Evolutionary conservation across 768 basidiomycete species (phyloP), one percentile per base, ranked within the genome.

Genomic region (Mycena chlorophos): DNA sequence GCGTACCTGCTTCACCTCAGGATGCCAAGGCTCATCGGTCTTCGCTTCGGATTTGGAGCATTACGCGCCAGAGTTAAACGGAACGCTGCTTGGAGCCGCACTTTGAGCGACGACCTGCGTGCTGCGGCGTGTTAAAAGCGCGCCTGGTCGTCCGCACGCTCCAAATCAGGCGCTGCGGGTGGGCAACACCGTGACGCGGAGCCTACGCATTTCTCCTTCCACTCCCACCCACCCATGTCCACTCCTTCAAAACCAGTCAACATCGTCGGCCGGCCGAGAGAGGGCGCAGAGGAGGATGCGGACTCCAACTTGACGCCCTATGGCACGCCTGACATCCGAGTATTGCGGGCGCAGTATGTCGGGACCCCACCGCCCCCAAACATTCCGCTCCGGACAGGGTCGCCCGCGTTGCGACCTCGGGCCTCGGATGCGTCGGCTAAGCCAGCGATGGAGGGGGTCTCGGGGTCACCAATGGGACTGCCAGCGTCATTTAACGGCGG

Each of bases 251-350:
- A 75, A 65, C 84, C 84, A 40, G 69, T 86, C 8, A 75, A 74
- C 62, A 86, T 86, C 40, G 72, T 63, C 52, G 66, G 65, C 28
- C 70, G 56, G 13, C 63, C 62, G 16, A 54, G 54, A 22, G 68
- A 65, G 49, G 42, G 55, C 22, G 50, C 48, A 17, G 64, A 68
- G 23, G 65, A 42, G 43, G 51, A 58, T 20, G 50, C 66, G n/a
- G 65, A 64, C 8, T 74, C 73, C 8, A 62, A 69, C 38, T 58
- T 68, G 28, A 75, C 78, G 14, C 75, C 78, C 1, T 62, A 75
- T 14, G 85, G 85, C 40, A 87, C 88, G 19, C 86, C 89, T 5
- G 83, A 86, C 63, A 69, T 88, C 55, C 79, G 82, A 29, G 73
- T 76, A 14, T 72, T 89, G n/a, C 82, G 88, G 2, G 84, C 85